Percentiles rank a stretch among this genome's conserved stretches.
Conservation (phyloP, 2,329 filamentous ascomycete genomes). For the Colletotrichum simmondsii region DNA sequence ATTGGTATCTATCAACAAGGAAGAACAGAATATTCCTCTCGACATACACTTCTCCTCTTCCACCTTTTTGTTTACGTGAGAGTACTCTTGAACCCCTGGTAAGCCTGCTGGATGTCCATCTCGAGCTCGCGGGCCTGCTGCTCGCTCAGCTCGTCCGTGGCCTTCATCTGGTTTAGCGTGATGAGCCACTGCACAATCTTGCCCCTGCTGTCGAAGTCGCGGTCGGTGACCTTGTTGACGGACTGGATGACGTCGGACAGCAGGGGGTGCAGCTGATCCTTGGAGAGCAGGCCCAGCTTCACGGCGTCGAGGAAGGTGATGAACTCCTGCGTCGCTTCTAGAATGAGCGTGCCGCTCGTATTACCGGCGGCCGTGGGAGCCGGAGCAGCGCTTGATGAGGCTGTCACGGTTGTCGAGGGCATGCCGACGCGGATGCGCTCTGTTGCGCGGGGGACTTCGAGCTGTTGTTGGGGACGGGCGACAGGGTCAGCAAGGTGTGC, state of each 20-base stretch:
- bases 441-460: conserved; percentile 93
- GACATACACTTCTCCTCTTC: neutral
- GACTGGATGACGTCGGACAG: conserved; percentile 96
- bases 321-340: conserved; percentile 96
- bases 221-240: conserved; percentile 95
- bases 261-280: conserved; percentile 95
- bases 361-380: conserved; percentile 54
- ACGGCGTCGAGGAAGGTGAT: conserved; percentile 98
- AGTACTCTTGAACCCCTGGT: conserved; percentile 90
- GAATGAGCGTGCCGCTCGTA: conserved; percentile 75
- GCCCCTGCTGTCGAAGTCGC: conserved; percentile 92
- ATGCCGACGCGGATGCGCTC: conserved; percentile 93
- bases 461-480: conserved; percentile 57
- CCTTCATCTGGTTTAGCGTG: conserved; percentile 96
- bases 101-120: conserved; percentile 93
- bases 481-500: neutral
- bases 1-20: conserved; percentile 19
- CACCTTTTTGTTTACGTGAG: conserved; percentile 58
- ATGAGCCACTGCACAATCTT: conserved; percentile 99
- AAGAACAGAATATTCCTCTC: neutral
- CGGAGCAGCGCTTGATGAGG: conserved; percentile 57
- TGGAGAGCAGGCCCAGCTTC: conserved; percentile 90
- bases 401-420: conserved; percentile 80
- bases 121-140: conserved; percentile 90
- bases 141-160: conserved; percentile 88